A percentile compares a stretch with the other conserved stretches of the same genome.
Conservation (phyloP, 441 rosid species). For the Gossypium schwendimanii region DNA sequence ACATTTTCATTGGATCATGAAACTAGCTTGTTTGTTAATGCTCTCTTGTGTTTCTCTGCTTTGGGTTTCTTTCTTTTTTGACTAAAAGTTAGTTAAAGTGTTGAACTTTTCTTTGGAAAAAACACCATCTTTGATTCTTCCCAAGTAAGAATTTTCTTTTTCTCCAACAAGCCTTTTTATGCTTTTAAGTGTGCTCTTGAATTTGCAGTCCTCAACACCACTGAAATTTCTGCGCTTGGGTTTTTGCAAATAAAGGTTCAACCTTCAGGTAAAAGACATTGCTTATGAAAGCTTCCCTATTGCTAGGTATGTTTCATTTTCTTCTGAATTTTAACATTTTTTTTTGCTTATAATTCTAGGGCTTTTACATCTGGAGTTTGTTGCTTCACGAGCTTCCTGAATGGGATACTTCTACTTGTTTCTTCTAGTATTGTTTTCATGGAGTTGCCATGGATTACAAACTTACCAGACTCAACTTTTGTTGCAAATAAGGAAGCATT, state of each 20-base stretch:
- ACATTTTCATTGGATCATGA: constrained; percentile 25
- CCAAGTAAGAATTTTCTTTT: neutral
- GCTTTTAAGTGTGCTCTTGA: neutral
- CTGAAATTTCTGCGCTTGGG: neutral
- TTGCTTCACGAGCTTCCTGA: constrained; percentile 21
- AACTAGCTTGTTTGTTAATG: constrained; percentile 17
- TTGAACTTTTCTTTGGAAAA: neutral
- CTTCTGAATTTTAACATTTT: constrained; percentile 9
- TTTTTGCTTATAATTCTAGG: constrained; percentile 18
- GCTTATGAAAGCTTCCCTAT: constrained; percentile 10
- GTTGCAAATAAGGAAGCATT: constrained; percentile 67
- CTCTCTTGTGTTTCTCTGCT: constrained; percentile 8
- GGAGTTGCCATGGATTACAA: constrained; percentile 48
- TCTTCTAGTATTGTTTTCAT: constrained; percentile 34
- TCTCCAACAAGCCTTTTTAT: constrained; percentile 1
- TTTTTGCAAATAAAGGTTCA: neutral
- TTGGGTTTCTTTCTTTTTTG: constrained; percentile 4
- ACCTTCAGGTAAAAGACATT: constrained; percentile 12
- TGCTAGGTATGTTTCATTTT: constrained; percentile 22
- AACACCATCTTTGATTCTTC: constrained; percentile 5
- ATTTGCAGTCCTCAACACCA: constrained; percentile 1
- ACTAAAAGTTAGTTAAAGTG: neutral
- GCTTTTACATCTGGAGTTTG: constrained; percentile 11
- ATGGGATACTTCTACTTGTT: constrained; percentile 40
- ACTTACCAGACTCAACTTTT: constrained; percentile 56